These are phyloP conservation scores for Sclerotinia minor DNA, from an alignment of 2,329 filamentous ascomycete genomes.

Conservation along the genomic window DNA sequence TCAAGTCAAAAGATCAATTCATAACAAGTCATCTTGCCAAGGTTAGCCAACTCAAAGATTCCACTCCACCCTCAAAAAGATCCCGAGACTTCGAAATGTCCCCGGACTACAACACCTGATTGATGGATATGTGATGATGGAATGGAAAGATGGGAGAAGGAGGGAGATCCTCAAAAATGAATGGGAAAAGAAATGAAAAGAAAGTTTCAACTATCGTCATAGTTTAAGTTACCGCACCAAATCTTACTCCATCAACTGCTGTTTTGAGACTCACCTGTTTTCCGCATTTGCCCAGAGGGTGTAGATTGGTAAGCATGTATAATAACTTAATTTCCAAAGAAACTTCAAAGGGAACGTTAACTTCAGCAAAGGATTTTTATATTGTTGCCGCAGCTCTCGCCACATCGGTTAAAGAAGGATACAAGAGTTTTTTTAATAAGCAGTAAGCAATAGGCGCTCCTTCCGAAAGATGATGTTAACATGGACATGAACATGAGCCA, in stretches of 20 bases:
- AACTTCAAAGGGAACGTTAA: too few species aligned
- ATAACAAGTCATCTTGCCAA: slow-evolving; percentile 20
- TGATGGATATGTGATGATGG: background rate
- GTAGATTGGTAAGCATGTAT: background rate
- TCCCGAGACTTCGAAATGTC: slow-evolving; percentile 13
- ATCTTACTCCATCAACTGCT: background rate
- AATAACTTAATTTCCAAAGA: background rate
- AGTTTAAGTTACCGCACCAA: background rate
- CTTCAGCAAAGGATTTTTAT: background rate
- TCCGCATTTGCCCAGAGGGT: too few species aligned
- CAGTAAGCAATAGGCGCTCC: background rate
- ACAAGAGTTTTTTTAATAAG: background rate
- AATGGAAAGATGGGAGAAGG: background rate
- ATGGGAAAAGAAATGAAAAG: background rate
- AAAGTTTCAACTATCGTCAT: background rate
- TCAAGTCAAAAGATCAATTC: background rate
- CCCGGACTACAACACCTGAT: slow-evolving; percentile 10
- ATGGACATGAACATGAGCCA: background rate
- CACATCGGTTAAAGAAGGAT: slow-evolving; percentile 6
- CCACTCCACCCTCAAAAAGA: slow-evolving; percentile 5
- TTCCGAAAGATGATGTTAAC: background rate
- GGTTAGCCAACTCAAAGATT: slow-evolving; percentile 10
- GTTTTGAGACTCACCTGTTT: background rate
- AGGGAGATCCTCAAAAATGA: slow-evolving; percentile 1
- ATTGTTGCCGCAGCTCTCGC: background rate